Conservation (phyloP, 805 yeast species). For the Pichia ethanolica region DNA sequence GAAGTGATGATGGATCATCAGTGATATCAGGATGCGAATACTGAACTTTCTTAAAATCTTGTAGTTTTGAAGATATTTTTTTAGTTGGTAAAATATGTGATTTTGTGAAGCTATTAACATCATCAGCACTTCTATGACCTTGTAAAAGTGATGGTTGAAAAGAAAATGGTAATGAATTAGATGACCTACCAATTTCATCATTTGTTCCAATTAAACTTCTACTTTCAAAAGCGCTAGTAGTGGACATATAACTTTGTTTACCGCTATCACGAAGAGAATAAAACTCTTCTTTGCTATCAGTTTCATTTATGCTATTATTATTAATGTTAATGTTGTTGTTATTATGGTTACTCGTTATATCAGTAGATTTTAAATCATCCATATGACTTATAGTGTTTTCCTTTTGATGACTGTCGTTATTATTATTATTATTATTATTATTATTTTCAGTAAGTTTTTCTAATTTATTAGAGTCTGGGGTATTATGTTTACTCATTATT, state of each 20-base stretch:
- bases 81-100: neutral
- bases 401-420: neutral
- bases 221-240: neutral
- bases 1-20: conserved; percentile 1
- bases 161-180: conserved; percentile 3
- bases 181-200: neutral
- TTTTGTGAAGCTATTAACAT: neutral
- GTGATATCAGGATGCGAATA: conserved; percentile 1
- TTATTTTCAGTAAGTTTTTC: neutral
- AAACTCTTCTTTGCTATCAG: neutral
- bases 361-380: too few relatives aligned
- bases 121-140: neutral
- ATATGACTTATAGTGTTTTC: too few relatives aligned
- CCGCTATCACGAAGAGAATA: neutral
- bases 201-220: neutral
- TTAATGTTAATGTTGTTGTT: neutral
- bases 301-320: neutral
- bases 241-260: neutral
- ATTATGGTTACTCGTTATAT: neutral
- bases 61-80: neutral
- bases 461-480: neutral
- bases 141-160: conserved; percentile 8
- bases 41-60: neutral
- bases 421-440: too few relatives aligned
- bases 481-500: neutral